These are phyloP conservation scores for Coemansia sp. DNA, from an alignment of 192 early-diverging fungal species.

Conservation along the genomic window DNA sequence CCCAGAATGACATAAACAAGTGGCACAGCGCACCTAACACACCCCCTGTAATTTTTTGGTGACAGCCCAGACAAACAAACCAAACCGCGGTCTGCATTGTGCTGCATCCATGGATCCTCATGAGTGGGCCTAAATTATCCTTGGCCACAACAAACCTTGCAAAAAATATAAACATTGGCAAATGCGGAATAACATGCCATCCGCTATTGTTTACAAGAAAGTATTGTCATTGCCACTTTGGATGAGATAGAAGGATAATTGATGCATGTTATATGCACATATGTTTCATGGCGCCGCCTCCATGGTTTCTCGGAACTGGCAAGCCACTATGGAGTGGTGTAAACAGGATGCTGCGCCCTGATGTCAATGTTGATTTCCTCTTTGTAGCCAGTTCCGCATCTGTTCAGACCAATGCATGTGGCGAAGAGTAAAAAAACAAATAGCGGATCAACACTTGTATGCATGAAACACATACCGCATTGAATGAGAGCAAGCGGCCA, in stretches of 20 bases:
- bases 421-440: neutral
- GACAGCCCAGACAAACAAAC: neutral
- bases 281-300: neutral
- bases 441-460: neutral
- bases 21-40: neutral
- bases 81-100: neutral
- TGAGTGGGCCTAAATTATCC: neutral
- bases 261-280: neutral
- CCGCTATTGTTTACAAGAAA: neutral
- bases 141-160: constrained; percentile 10
- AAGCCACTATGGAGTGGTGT: neutral
- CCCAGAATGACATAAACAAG: neutral
- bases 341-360: neutral
- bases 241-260: neutral
- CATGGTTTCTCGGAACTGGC: neutral
- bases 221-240: neutral
- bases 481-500: neutral
- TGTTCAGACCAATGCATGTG: neutral
- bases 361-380: neutral
- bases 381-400: neutral
- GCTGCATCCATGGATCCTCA: neutral
- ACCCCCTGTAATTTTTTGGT: neutral
- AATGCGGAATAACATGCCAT: neutral
- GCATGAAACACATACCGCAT: neutral
- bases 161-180: constrained; percentile 6